Evolutionary conservation across 2,329 filamentous ascomycete genomes (phyloP), one percentile per base, ranked within the genome.

Genomic region (Exophiala sp.): DNA sequence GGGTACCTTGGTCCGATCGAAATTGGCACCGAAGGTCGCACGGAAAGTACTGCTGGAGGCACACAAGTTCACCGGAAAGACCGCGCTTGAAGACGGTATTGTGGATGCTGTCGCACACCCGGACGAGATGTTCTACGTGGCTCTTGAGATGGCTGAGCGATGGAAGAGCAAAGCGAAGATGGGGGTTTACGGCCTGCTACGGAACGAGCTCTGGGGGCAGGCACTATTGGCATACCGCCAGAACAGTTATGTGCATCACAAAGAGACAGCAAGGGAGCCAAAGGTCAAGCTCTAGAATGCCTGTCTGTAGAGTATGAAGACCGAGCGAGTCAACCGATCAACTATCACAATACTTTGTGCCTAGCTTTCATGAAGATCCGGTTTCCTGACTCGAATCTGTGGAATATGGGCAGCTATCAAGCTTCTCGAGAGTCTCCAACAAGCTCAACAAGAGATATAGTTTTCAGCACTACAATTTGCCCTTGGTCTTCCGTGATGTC

Each of bases 41-140:
- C 67, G 77, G 2, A 79, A 78, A 62, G 79, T 81, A 75, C 63
- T 81, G 14, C 68, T 81, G 1, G 78, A 81, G 61, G 79, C 78
- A 10, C 75, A 81, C 53, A 70, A 66, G 34, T 82, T 75, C 75
- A 82, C 78, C 0, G 78, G 75, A 0, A 70, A 73, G 54, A 71
- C 79, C 54, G 78, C 78, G 2, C 52, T 77, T 5, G 63, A 69
- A 47, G 78, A 81, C 62, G 78, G 78, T 0, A 76, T 81, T 51
- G 78, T 82, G 5, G 78, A 82, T 66, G 71, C 69, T 33, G 63
- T 80, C 54, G 77, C 74, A 3, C 67, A 71, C 47, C 77, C 77
- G 5, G 73, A 71, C 38, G 57, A 69, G 52, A 79, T 81, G 75
- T 60, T 78, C 7, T 69, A 74, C 20, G 69, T 66, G 8, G 75